Evolutionary conservation across 345 rosid genomes (phyloP), one percentile per base, ranked within the genome.

Genomic region (Citrus inodora): DNA sequence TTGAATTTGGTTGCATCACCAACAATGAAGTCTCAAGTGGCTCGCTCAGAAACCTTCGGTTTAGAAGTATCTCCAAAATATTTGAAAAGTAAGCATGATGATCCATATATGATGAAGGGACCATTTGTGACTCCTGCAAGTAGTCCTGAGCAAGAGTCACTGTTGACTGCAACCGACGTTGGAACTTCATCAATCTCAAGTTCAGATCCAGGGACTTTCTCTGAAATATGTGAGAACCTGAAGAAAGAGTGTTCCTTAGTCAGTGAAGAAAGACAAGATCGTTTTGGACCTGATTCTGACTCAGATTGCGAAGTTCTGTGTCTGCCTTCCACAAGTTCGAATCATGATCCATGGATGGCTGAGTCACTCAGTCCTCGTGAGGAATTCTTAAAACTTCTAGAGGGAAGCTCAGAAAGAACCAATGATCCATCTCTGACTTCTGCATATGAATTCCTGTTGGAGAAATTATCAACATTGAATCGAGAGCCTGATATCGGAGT

Each of bases 111-210:
- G 74, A 84, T 83, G 40, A 84, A 85, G 75, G 98, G 94, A 71
- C 99, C 97, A 9, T 89, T 85, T 78, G 99, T 94, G 84, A 94
- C 97, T 82, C 97, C 99, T 1, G 90, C 92, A 16, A 92, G 97
- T 76, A 96, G 98, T 88, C 99, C 99, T 46, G 98, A 95, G 68
- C 91, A 85, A 37, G 98, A 90, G 80, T 89, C 95, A 37, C 87
- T 92, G 22, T 80, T 87, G 21, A 87, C 93, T 11, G 79, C 84
- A 58, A 94, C 97, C 16, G 98, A 93, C 75, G 82, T 86, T 59
- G 94, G 93, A 65, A 87, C 98, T 74, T 94, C 95, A 68, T 96
- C 99, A 27, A 89, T 94, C 66, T 94, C 99, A 53, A 92, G 99
- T 82, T 90, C 93, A 55, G 99, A 96, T 82, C 93, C 89, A 1